These are phyloP conservation scores for Mucor indicus DNA, from an alignment of 371 early-diverging fungal genomes.

Conservation along the genomic window DNA sequence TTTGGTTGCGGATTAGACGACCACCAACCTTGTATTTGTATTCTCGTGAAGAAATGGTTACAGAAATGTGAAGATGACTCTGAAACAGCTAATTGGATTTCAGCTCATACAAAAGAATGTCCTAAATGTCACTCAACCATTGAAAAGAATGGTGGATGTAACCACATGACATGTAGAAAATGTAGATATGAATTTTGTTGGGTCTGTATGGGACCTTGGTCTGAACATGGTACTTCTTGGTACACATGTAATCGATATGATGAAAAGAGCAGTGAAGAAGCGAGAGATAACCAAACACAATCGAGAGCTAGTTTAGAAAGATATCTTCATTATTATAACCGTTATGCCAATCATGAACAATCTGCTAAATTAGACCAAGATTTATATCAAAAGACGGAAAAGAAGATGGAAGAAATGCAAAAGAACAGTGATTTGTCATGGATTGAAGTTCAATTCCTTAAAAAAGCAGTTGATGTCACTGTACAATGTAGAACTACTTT, in stretches of 20 bases:
- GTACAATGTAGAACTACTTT: constrained; percentile 85
- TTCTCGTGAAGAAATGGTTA: constrained; percentile 82
- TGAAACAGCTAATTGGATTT: constrained; percentile 97
- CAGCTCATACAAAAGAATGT: constrained; percentile 96
- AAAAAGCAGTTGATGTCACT: constrained; percentile 88
- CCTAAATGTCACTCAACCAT: constrained; percentile 90
- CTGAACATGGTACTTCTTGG: constrained; percentile 90
- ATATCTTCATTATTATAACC: constrained; percentile 95
- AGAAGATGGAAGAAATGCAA: constrained; percentile 96
- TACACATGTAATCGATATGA: constrained; percentile 92
- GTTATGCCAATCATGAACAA: constrained; percentile 97
- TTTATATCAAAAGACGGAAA: constrained; percentile 84
- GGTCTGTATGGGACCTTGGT: constrained; percentile 91
- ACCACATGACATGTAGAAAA: constrained; percentile 92
- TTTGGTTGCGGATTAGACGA: constrained; percentile 90
- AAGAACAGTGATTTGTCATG: constrained; percentile 85
- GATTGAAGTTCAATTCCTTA: constrained; percentile 98
- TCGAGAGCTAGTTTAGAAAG: constrained; percentile 89
- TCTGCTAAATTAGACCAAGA: constrained; percentile 88
- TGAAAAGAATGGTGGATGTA: constrained; percentile 97
- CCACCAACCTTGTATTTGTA: constrained; percentile 93
- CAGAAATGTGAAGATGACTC: constrained; percentile 97
- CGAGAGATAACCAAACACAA: constrained; percentile 79
- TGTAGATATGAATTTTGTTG: constrained; percentile 89
- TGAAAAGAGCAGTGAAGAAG: constrained; percentile 78